Conservation (phyloP, 495 filamentous ascomycete genomes). For the Penicillium steckii region DNA sequence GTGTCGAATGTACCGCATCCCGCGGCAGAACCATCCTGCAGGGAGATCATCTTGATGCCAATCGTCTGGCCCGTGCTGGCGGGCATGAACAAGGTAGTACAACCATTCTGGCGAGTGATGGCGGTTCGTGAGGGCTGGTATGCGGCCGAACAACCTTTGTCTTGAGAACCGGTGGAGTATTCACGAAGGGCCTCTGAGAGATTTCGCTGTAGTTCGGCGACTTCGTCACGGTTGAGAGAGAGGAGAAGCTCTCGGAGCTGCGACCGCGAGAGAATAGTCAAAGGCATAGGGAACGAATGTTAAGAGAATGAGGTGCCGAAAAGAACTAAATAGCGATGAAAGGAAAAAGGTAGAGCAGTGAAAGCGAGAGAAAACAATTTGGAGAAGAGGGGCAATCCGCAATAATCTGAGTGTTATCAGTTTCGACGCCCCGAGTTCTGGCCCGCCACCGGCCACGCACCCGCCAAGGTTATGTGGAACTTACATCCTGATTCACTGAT, state of each 20-base stretch:
- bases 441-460: conserved; percentile 9
- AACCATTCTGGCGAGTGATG: conserved; percentile 65
- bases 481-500: not conserved
- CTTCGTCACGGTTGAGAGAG: conserved; percentile 66
- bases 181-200: conserved; percentile 76
- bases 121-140: conserved; percentile 78
- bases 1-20: conserved; percentile 23
- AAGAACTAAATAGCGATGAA: not conserved
- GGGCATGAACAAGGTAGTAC: conserved; percentile 92
- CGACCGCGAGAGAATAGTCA: conserved; percentile 71
- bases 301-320: not conserved
- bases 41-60: conserved; percentile 64
- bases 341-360: not conserved
- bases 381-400: not conserved
- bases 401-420: conserved; percentile 9
- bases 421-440: conserved; percentile 1
- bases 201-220: conserved; percentile 60
- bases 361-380: not conserved
- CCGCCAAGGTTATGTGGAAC: conserved; percentile 19
- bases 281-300: conserved; percentile 54
- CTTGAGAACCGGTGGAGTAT: conserved; percentile 70
- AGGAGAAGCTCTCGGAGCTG: conserved; percentile 71
- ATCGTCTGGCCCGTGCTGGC: conserved; percentile 58
- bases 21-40: conserved; percentile 35
- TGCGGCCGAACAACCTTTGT: conserved; percentile 54